A percentile compares a stretch with the other conserved stretches of the same genome.
Conservation (phyloP, 1,139 yeast genomes). For the Wickerhamomyces sp. region DNA sequence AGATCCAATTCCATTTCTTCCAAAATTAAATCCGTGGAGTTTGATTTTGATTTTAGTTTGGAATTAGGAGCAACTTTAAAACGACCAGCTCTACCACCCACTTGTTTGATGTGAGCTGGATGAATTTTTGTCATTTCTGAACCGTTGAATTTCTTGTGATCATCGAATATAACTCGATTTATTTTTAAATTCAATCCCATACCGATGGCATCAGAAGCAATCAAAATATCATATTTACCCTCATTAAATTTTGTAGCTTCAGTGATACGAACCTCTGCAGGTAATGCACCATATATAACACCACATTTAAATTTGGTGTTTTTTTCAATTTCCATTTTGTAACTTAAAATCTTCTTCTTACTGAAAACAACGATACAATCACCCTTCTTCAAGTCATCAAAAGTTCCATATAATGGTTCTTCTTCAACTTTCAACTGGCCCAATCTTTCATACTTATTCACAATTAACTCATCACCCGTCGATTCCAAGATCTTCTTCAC, state of each 20-base stretch:
- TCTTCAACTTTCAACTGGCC: constrained; percentile 63
- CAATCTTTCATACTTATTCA: constrained; percentile 66
- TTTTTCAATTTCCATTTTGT: constrained; percentile 61
- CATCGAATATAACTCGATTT: constrained; percentile 70
- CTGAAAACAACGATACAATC: constrained; percentile 91
- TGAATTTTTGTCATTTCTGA: constrained; percentile 40
- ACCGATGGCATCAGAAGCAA: constrained; percentile 96
- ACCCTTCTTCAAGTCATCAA: constrained; percentile 50
- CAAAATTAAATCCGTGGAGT: constrained; percentile 10
- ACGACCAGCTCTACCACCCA: constrained; percentile 96
- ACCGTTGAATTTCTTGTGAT: constrained; percentile 71
- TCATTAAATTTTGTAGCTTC: constrained; percentile 77
- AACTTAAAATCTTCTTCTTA: constrained; percentile 59
- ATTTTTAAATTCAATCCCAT: constrained; percentile 93
- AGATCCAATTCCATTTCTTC: constrained; percentile 28
- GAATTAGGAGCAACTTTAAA: constrained; percentile 34
- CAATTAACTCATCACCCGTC: constrained; percentile 75
- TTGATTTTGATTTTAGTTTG: constrained; percentile 17
- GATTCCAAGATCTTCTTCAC: constrained; percentile 50
- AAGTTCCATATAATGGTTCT: constrained; percentile 28
- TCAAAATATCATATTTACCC: constrained; percentile 71
- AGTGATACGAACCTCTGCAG: constrained; percentile 87
- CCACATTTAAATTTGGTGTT: constrained; percentile 67
- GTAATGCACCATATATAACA: constrained; percentile 90
- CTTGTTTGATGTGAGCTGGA: constrained; percentile 74